Conservation (phyloP, 2,329 filamentous ascomycete genomes). For the Fusarium kyushuense region DNA sequence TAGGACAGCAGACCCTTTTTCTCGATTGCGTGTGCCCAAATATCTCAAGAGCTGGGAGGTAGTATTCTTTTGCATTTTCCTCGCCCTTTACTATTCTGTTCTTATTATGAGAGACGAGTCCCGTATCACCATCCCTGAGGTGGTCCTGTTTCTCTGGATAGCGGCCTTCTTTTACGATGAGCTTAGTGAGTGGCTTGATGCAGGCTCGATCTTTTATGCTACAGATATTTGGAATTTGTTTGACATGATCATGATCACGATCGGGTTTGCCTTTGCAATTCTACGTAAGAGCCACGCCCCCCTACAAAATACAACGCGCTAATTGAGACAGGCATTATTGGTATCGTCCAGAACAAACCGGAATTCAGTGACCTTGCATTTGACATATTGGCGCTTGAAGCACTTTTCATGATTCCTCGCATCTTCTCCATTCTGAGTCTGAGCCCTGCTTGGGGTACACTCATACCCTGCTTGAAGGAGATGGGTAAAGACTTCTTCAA, state of each 20-base stretch:
- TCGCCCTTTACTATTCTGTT: slow-evolving; percentile 88
- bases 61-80: slow-evolving; percentile 80
- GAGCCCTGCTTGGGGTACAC: slow-evolving; percentile 89
- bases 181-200: slow-evolving; percentile 85
- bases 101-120: slow-evolving; percentile 77
- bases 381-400: slow-evolving; percentile 89
- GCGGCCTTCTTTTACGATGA: slow-evolving; percentile 90
- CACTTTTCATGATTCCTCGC: slow-evolving; percentile 88
- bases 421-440: slow-evolving; percentile 89
- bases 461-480: slow-evolving; percentile 91
- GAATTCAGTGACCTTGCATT: slow-evolving; percentile 82
- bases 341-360: slow-evolving; percentile 63
- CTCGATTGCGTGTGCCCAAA: slow-evolving; percentile 79
- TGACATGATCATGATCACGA: slow-evolving; percentile 79
- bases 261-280: slow-evolving; percentile 77
- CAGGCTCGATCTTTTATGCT: slow-evolving; percentile 86
- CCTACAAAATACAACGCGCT: background rate
- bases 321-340: slow-evolving; percentile 50
- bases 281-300: slow-evolving; percentile 66
- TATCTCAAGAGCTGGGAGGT: slow-evolving; percentile 90
- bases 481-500: slow-evolving; percentile 95
- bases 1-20: slow-evolving; percentile 76
- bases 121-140: slow-evolving; percentile 75
- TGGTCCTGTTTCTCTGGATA: slow-evolving; percentile 86
- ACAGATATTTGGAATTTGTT: slow-evolving; percentile 86